Conservation (phyloP, 305 asterid species). For the Caryopteris hybrid region DNA sequence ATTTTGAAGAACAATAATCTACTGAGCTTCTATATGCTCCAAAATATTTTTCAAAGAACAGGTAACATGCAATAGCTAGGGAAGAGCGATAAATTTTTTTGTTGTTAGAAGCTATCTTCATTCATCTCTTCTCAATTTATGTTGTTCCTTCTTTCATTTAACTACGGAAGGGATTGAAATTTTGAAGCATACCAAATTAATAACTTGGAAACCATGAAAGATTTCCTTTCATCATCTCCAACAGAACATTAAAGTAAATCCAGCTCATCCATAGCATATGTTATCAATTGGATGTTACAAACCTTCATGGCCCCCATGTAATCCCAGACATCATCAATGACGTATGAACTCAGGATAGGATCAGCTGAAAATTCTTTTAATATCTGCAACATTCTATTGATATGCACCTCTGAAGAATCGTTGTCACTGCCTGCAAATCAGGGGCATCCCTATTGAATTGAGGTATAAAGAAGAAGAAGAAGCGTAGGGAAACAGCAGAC, state of each 20-base stretch:
- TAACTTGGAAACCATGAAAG: constrained; percentile 1
- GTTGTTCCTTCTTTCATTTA: not conserved
- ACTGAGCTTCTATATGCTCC: not conserved
- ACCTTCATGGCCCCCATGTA: constrained; percentile 99
- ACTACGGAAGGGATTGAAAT: not conserved
- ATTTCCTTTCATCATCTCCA: constrained; percentile 5
- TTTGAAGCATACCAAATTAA: constrained; percentile 5
- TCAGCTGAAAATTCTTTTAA: constrained; percentile 87
- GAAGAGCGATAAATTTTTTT: not conserved
- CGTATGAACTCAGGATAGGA: constrained; percentile 80
- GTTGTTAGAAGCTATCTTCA: not conserved
- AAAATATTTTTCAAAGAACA: not conserved
- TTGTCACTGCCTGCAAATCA: constrained; percentile 49
- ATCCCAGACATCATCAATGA: constrained; percentile 97
- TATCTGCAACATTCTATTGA: constrained; percentile 82
- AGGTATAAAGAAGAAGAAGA: not conserved
- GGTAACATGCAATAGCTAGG: not conserved
- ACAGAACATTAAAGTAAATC: constrained; percentile 2
- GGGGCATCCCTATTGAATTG: not conserved
- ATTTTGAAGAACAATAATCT: not conserved
- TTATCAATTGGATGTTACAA: constrained; percentile 22
- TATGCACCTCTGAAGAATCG: constrained; percentile 78
- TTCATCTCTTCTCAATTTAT: not conserved
- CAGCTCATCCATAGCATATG: constrained; percentile 9
- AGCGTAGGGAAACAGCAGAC: constrained; percentile 20